phyloP scores from a whole-genome alignment of 495 filamentous ascomycete species.

The Tuber calosporum region DNA sequence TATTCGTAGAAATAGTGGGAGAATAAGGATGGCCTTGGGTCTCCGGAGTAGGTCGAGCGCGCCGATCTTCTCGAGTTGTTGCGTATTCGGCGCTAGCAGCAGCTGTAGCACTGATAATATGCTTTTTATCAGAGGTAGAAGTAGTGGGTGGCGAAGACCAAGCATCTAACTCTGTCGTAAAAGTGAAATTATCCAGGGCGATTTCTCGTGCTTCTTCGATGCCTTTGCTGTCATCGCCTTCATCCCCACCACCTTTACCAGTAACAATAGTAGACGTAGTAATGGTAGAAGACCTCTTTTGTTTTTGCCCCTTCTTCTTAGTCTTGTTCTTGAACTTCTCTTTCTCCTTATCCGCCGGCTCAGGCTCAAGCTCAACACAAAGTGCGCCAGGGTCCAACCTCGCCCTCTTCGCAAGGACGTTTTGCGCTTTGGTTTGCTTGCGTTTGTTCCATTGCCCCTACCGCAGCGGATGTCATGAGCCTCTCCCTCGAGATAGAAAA shows the following conservation, averaged over 20 bases:
- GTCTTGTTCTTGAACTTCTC: conserved; percentile 37
- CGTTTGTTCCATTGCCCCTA: conserved; percentile 68
- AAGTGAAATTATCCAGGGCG: conserved; percentile 38
- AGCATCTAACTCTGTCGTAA: conserved; percentile 44
- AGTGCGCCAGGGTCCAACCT: conserved; percentile 64
- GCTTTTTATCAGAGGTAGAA: conserved; percentile 35
- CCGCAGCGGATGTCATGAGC: not conserved
- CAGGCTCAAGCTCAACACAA: not conserved
- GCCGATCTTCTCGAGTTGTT: conserved; percentile 53
- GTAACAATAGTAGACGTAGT: not conserved
- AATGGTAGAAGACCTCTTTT: conserved; percentile 46
- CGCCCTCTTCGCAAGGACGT: conserved; percentile 64
- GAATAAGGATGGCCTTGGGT: conserved; percentile 68
- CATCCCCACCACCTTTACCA: not conserved
- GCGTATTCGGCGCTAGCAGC: not conserved
- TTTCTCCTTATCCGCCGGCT: conserved; percentile 46
- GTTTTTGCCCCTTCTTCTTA: conserved; percentile 32
- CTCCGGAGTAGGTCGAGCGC: conserved; percentile 66
- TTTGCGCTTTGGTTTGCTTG: conserved; percentile 82
- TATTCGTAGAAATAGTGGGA: not conserved
- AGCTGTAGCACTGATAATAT: not conserved
- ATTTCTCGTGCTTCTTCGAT: conserved; percentile 6
- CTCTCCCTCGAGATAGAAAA: not conserved
- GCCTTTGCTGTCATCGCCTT: not conserved
- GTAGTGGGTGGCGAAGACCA: conserved; percentile 36